A percentile compares a stretch with the other conserved stretches of the same genome.
These are phyloP conservation scores for Boletus subparvulus DNA, from an alignment of 768 basidiomycete genomes.

Conservation along the genomic window DNA sequence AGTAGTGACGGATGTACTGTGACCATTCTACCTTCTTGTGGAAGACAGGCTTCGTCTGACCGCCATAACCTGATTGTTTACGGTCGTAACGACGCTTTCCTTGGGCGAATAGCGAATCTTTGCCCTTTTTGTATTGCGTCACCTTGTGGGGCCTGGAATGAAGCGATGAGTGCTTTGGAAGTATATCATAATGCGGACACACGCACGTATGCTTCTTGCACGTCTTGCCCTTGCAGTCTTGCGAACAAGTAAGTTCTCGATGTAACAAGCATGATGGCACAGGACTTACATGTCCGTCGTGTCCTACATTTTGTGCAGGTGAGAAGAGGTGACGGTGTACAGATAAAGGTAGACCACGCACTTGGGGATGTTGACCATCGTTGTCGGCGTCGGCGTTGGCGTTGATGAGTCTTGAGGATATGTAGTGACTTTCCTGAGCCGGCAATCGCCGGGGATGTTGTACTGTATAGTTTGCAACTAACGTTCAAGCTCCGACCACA, in stretches of 20 bases:
- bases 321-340: slow-evolving; percentile 11
- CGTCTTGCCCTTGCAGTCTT: slow-evolving; percentile 93
- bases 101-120: slow-evolving; percentile 96
- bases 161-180: background rate
- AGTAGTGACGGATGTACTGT: background rate
- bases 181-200: slow-evolving; percentile 29
- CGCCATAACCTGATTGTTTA: slow-evolving; percentile 98
- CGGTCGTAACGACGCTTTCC: slow-evolving; percentile 99
- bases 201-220: slow-evolving; percentile 97
- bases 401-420: slow-evolving; percentile 13
- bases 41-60: slow-evolving; percentile 99
- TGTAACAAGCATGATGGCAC: background rate
- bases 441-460: slow-evolving; percentile 28
- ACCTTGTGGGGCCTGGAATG: slow-evolving; percentile 91
- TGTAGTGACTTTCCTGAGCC: slow-evolving; percentile 1
- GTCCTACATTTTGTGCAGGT: slow-evolving; percentile 52
- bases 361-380: slow-evolving; percentile 97
- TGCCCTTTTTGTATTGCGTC: slow-evolving; percentile 99
- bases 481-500: slow-evolving; percentile 22
- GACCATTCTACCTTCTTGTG: slow-evolving; percentile 82
- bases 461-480: slow-evolving; percentile 23
- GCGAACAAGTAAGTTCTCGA: slow-evolving; percentile 7
- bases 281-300: slow-evolving; percentile 87
- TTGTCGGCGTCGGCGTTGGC: slow-evolving; percentile 30
- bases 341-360: slow-evolving; percentile 39